phyloP scores from a whole-genome alignment of 73 alveolate species.

The Breviolum minutum region DNA sequence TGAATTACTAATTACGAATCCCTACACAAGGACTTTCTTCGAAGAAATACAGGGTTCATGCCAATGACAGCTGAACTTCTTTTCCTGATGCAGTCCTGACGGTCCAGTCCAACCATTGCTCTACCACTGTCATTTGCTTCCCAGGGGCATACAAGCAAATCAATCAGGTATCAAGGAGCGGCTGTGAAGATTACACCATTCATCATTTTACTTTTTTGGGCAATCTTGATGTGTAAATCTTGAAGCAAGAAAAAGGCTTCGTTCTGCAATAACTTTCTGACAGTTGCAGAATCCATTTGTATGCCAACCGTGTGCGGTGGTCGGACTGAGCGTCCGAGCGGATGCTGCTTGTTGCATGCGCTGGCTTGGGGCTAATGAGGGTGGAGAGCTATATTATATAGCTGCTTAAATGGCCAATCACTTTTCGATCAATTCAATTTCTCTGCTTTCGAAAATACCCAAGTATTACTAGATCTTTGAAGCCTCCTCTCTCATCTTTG shows the following conservation, averaged over 20 bases:
- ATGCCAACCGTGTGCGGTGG: constrained; percentile 6
- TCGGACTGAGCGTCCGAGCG: constrained; percentile 41
- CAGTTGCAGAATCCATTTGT: background rate
- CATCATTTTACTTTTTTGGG: no score
- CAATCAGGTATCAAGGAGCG: background rate
- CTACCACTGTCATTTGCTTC: background rate
- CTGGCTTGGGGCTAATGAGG: background rate
- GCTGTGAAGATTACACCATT: no score
- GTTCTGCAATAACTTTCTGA: background rate
- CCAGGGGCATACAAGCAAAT: background rate
- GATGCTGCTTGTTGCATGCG: background rate
- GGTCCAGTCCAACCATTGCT: constrained; percentile 36
- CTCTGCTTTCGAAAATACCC: no score
- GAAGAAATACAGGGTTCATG: no score
- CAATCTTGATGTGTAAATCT: no score
- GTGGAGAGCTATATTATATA: no score
- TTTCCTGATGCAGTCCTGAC: constrained; percentile 19
- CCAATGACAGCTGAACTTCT: background rate
- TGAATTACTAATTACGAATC: no score
- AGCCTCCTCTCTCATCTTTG: background rate
- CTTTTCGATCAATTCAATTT: background rate
- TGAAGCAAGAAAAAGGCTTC: no score
- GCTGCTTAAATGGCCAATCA: background rate
- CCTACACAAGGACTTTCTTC: no score
- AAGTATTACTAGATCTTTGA: no score